These are phyloP conservation scores for Aspergillus cavernicola DNA, from an alignment of 495 filamentous ascomycete genomes.

Conservation along the genomic window DNA sequence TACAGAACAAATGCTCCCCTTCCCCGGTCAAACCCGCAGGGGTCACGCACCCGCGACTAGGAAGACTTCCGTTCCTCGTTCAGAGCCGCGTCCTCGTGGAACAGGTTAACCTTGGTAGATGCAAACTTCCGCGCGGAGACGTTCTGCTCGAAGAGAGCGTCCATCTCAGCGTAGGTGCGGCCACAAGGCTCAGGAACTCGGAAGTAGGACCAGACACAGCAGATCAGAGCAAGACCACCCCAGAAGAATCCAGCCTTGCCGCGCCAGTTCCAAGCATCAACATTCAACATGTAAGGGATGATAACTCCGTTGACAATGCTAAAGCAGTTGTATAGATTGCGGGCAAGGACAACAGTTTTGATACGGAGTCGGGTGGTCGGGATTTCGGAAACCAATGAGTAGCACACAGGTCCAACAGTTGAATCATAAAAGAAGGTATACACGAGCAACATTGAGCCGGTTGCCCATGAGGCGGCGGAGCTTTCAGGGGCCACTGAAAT, in stretches of 20 bases:
- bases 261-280: constrained; percentile 36
- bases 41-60: not conserved
- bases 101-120: constrained; percentile 51
- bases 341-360: constrained; percentile 32
- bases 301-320: constrained; percentile 30
- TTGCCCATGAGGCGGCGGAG: constrained; percentile 17
- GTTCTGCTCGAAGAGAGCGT: constrained; percentile 49
- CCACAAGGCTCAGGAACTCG: constrained; percentile 42
- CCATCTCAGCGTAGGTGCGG: constrained; percentile 53
- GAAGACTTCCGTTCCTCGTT: not conserved
- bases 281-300: constrained; percentile 21
- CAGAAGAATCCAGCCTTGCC: constrained; percentile 41
- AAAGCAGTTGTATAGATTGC: constrained; percentile 29
- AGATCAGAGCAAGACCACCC: constrained; percentile 24
- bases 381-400: constrained; percentile 36
- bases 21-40: too few relatives aligned
- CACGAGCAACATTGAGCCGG: constrained; percentile 27
- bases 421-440: constrained; percentile 28
- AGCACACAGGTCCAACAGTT: constrained; percentile 43
- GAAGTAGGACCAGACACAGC: constrained; percentile 35
- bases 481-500: constrained; percentile 47
- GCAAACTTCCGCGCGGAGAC: constrained; percentile 56
- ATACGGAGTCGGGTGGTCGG: constrained; percentile 31
- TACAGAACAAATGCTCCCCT: too few relatives aligned
- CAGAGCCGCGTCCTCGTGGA: constrained; percentile 15